A percentile compares a stretch with the other conserved stretches of the same genome.
Conservation (phyloP, 331 rosid species). For the Telfairia occidentalis region DNA sequence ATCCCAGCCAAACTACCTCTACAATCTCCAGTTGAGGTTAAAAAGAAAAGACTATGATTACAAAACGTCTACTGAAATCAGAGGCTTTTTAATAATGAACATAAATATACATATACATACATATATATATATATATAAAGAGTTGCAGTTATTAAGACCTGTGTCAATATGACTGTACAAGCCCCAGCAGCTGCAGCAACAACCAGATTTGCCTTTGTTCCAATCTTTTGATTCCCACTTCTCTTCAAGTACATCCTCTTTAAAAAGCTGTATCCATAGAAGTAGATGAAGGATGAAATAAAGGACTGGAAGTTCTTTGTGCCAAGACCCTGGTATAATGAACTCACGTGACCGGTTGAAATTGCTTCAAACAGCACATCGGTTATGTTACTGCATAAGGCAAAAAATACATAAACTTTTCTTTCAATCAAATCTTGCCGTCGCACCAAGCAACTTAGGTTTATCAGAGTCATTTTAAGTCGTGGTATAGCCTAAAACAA, state of each 20-base stretch:
- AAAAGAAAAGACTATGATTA: neutral
- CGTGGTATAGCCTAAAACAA: neutral
- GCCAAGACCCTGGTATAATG: conserved; percentile 89
- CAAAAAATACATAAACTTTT: conserved; percentile 5
- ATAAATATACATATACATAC: neutral
- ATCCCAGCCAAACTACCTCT: neutral
- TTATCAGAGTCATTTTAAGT: neutral
- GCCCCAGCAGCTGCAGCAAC: conserved; percentile 82
- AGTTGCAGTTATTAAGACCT: conserved; percentile 27
- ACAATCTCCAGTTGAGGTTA: neutral
- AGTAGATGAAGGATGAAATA: conserved; percentile 63
- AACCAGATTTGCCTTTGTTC: conserved; percentile 71
- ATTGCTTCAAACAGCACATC: conserved; percentile 95
- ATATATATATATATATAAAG: neutral
- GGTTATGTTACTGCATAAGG: conserved; percentile 59
- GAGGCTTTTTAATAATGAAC: neutral
- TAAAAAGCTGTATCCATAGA: conserved; percentile 90
- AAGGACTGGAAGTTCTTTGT: conserved; percentile 84
- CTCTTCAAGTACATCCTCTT: conserved; percentile 58
- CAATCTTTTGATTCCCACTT: conserved; percentile 61
- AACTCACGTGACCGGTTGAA: conserved; percentile 58
- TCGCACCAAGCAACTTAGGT: neutral
- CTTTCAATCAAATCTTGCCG: neutral
- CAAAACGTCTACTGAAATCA: neutral
- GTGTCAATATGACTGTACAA: conserved; percentile 67